Percentiles rank a stretch among this genome's conserved stretches.
phyloP scores from a whole-genome alignment of 495 filamentous ascomycete species.

The Cenococcum geophilum region DNA sequence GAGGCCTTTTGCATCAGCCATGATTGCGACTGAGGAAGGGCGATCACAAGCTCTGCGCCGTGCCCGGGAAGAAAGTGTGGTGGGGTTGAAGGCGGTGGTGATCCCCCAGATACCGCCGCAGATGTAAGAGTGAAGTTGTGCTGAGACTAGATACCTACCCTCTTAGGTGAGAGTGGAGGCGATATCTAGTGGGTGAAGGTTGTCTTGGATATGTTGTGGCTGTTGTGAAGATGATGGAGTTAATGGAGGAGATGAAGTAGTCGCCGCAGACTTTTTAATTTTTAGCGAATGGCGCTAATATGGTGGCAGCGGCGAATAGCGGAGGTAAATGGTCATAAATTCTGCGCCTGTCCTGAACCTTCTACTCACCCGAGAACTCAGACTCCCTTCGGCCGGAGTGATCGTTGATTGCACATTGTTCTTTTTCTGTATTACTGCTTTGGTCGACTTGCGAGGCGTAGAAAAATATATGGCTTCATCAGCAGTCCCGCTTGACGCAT shows the following conservation, averaged over 20 bases:
- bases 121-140: conserved; percentile 15
- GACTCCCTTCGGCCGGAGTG: too few relatives aligned
- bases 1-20: conserved; percentile 87
- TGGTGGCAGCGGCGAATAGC: background rate
- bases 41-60: conserved; percentile 69
- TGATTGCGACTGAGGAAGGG: conserved; percentile 66
- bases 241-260: conserved; percentile 8
- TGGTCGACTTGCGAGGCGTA: background rate
- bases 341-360: too few relatives aligned
- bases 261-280: conserved; percentile 11
- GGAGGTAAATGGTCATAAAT: background rate
- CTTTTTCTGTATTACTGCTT: conserved; percentile 4
- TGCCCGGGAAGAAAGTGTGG: conserved; percentile 43
- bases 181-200: conserved; percentile 30
- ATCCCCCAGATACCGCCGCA: conserved; percentile 36
- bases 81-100: conserved; percentile 34
- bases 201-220: conserved; percentile 19
- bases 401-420: background rate
- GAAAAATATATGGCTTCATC: conserved; percentile 6
- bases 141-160: conserved; percentile 38
- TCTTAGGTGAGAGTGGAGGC: conserved; percentile 36
- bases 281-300: conserved; percentile 15
- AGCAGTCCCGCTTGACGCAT: background rate
- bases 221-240: conserved; percentile 15
- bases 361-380: too few relatives aligned